Base-by-base conservation (phyloP, 2,329 filamentous ascomycete species). In the Fusarium bulbicola region DNA sequence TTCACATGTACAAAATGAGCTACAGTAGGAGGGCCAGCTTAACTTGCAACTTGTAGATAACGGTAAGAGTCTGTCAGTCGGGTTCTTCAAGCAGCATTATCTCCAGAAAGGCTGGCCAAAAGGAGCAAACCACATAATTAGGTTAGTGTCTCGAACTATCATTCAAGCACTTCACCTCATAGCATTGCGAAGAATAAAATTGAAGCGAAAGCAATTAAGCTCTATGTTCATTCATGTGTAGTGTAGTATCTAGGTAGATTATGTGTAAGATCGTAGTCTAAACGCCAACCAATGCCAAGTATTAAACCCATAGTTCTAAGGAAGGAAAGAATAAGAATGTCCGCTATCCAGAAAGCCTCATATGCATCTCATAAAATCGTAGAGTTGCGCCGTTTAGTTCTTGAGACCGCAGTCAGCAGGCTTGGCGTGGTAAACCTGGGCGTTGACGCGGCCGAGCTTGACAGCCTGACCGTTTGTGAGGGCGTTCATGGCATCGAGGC, bases 381-480 rank as follows among this genome's bases (percentile, higher is more conserved):
- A 49, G 59, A 63, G 54, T 52, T 54, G 53, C 53, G 56, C 26
- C 61, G 28, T 54, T 50, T 72, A 67, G 21, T 43, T 66, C 73
- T 80, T 82, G 64, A 85, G 73, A 28, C 82, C 81, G 77, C 89
- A 91, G 74, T 81, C 80, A 70, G 76, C 82, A 45, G 76, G 63
- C 30, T 74, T 80, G 46, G 89, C 85, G 81, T 86, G 82, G 37
- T 76, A 79, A 32, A 85, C 85, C 11, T 76, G 74, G 34, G 87
- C 89, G 34, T 89, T 84, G 57, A 92, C 74, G 26, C 86, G 83
- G 58, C 90, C 90, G 42, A 90, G 80, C 53, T 80, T 72, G 16
- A 79, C 80, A 20, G 84, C 89, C 74, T 86, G 85, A 36, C 84
- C 84, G 76, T 84, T 84, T 16, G 89, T 91, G 58, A 91, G 83